Percentiles rank a stretch among this genome's conserved stretches.
These are phyloP conservation scores for Leptographium lundbergii DNA, from an alignment of 2,329 filamentous ascomycete genomes.

Conservation along the genomic window DNA sequence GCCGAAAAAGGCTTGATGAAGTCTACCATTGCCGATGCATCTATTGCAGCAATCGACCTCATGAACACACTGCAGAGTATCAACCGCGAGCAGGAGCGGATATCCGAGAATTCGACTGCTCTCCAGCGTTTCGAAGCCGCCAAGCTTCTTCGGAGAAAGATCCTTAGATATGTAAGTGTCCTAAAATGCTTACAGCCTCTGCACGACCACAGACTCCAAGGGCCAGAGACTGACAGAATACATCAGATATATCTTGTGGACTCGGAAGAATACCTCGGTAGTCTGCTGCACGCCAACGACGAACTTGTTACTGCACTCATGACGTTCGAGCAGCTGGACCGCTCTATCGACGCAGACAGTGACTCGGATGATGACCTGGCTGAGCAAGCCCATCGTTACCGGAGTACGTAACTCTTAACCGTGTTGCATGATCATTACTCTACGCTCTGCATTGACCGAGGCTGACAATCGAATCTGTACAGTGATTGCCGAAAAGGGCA, in stretches of 20 bases:
- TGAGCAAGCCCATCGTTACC: slow-evolving; percentile 52
- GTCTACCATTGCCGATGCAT: slow-evolving; percentile 75
- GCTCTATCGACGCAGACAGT: slow-evolving; percentile 64
- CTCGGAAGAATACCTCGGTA: slow-evolving; percentile 81
- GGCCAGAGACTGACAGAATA: not conserved
- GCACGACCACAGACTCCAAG: slow-evolving; percentile 3
- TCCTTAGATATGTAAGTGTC: slow-evolving; percentile 61
- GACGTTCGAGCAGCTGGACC: slow-evolving; percentile 87
- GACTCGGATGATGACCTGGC: slow-evolving; percentile 57
- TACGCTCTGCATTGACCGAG: not conserved
- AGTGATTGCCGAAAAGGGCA: slow-evolving; percentile 42
- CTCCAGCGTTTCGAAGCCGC: slow-evolving; percentile 71
- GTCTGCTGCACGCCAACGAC: slow-evolving; percentile 86
- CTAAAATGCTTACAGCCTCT: too few species aligned
- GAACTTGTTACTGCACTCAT: slow-evolving; percentile 88
- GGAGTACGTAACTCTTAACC: slow-evolving; percentile 27
- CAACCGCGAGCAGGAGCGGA: slow-evolving; percentile 77
- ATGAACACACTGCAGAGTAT: slow-evolving; percentile 78
- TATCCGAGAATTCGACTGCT: slow-evolving; percentile 71
- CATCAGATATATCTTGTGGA: slow-evolving; percentile 74
- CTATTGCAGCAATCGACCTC: slow-evolving; percentile 82
- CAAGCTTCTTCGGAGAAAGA: slow-evolving; percentile 71
- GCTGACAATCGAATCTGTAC: slow-evolving; percentile 1
- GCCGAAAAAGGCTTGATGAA: slow-evolving; percentile 81
- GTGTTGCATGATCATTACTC: too few species aligned